Evolutionary conservation across 495 filamentous ascomycete species (phyloP), one percentile per base, ranked within the genome.

Genomic region (Penicillium coffeae): DNA sequence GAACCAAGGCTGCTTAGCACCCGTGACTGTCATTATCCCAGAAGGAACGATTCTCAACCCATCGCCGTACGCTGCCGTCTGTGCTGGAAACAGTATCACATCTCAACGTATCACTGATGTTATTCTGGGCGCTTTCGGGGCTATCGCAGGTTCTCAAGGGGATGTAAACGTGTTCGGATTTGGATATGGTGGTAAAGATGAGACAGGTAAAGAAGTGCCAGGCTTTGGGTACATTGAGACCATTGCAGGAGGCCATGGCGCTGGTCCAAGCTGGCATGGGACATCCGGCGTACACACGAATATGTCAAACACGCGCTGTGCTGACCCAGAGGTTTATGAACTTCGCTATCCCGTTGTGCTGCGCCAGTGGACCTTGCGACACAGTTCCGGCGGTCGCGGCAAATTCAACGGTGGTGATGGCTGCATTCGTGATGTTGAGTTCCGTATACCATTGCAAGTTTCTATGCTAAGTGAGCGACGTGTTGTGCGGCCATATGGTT

Each of bases 221-320:
- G 52, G 88, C 6, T 95, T 94, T 61, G 89, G 89, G 3, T 92
- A 92, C 71, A 90, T 90, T 67, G 89, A 94, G 70, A 93, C 89
- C 1, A 91, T 93, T 58, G 85, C 86, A 3, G 90, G 90, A 20
- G 90, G 90, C 3, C 83, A 77, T 47, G 90, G 90, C 36, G 90
- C 90, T 0, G 89, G 90, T 0, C 77, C 84, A 0, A 74, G 74
- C 16, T 95, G 90, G 90, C 75, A 90, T 46, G 90, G 90, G 25
- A 87, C 85, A 1, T 79, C 73, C 46, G 90, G 89, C 41, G 89
- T 95, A 38, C 90, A 96, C 63, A 81, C 78, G 32, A 89, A 96
- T 67, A 94, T 94, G 89, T 95, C 89, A 8, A 96, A 96, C 61
- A 95, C 90, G 7, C 79, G 89, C 3, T 95, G 95, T 62, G 95